phyloP scores from a whole-genome alignment of 108 stramenopile genomes.

The Seminavis robusta region DNA sequence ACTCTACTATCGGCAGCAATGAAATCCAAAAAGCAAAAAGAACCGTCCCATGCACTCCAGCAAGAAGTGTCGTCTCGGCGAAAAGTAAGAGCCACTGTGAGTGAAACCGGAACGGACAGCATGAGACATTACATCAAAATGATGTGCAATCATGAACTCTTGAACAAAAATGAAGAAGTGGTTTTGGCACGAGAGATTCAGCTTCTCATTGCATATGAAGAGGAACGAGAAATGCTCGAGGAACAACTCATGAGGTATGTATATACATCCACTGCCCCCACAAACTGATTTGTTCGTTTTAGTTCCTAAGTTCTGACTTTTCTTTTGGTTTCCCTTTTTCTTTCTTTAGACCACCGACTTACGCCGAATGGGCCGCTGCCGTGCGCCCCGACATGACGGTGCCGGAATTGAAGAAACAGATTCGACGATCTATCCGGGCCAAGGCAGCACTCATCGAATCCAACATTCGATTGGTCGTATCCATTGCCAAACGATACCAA shows the following conservation, averaged over 20 bases:
- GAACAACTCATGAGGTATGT: constrained; percentile 58
- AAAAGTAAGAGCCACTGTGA: constrained; percentile 60
- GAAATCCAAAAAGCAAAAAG: neutral
- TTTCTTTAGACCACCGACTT: constrained; percentile 69
- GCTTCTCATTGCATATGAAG: constrained; percentile 78
- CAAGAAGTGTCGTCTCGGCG: too few species aligned
- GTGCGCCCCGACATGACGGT: constrained; percentile 73
- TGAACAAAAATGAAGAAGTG: constrained; percentile 87
- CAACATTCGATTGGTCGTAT: constrained; percentile 88
- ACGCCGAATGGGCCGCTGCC: constrained; percentile 78
- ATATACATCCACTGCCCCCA: neutral
- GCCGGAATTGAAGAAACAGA: constrained; percentile 84
- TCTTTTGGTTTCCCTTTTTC: constrained; percentile 1
- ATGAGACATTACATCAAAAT: constrained; percentile 82
- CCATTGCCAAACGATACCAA: constrained; percentile 88
- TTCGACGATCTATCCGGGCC: constrained; percentile 77
- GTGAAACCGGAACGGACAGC: constrained; percentile 75
- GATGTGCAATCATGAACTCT: constrained; percentile 85
- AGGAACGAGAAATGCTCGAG: constrained; percentile 63
- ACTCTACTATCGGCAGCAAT: constrained; percentile 6
- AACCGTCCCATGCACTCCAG: neutral
- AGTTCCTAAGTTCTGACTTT: constrained; percentile 1
- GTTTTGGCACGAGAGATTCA: constrained; percentile 85
- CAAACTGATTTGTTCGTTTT: neutral
- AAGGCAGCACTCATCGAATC: constrained; percentile 84